phyloP scores from a whole-genome alignment of 148 eudicot species.

The Bassia scoparia region DNA sequence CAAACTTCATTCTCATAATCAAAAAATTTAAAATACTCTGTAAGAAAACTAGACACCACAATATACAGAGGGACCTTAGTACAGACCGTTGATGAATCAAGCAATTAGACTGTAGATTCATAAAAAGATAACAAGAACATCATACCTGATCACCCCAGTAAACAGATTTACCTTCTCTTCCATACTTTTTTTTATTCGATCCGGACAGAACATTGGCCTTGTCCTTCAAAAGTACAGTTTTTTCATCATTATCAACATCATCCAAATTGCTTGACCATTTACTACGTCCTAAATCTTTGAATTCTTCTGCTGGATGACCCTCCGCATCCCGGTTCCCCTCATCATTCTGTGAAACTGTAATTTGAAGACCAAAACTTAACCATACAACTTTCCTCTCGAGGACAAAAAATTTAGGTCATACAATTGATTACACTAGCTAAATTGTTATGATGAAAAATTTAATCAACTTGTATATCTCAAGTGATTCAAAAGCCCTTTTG shows the following conservation, averaged over 20 bases:
- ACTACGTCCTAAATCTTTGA: slow-evolving; percentile 86
- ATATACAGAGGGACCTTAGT: not conserved
- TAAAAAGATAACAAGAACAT: slow-evolving; percentile 14
- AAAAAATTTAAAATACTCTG: not conserved
- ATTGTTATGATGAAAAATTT: not conserved
- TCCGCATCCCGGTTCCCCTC: slow-evolving; percentile 37
- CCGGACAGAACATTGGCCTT: slow-evolving; percentile 51
- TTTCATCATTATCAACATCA: slow-evolving; percentile 45
- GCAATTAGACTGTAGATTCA: not conserved
- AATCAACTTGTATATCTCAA: not conserved
- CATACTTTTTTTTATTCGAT: slow-evolving; percentile 48
- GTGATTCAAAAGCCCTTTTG: not conserved
- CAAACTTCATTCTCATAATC: not conserved
- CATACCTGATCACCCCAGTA: slow-evolving; percentile 96
- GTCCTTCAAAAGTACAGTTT: slow-evolving; percentile 33
- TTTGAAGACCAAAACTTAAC: slow-evolving; percentile 16
- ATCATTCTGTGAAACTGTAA: slow-evolving; percentile 43
- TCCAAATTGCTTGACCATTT: slow-evolving; percentile 90
- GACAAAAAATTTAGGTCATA: not conserved
- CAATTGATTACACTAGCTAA: not conserved
- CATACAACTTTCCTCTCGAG: slow-evolving; percentile 4
- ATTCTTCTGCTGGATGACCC: slow-evolving; percentile 46
- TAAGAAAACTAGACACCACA: not conserved
- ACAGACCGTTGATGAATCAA: not conserved
- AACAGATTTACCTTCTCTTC: slow-evolving; percentile 88